Base-by-base conservation (phyloP, 2,329 filamentous ascomycete genomes). In the Cytospora schulzeri region DNA sequence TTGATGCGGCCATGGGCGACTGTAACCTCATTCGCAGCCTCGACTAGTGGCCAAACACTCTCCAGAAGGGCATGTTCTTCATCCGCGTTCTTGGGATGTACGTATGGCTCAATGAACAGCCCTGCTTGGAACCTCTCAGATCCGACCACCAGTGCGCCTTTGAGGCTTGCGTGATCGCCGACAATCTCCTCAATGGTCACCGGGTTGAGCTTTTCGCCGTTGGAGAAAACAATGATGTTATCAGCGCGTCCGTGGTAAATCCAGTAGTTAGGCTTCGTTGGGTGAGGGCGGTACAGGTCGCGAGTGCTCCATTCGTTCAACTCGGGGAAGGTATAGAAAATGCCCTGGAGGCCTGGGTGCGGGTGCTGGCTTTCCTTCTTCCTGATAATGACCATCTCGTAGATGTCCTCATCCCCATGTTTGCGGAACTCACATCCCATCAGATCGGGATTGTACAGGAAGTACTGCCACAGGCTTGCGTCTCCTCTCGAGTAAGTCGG, bases 201-300 rank as follows among this genome's bases (percentile, higher is more conserved):
- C 0, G 80, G 80, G 66, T 85, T 84, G 8, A 83, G 68, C 70
- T 84, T 84, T 71, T 83, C 80, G 31, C 81, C 81, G 55, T 79
- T 83, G 2, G 77, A 79, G 41, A 85, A 78, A 17, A 84, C 80
- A 19, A 84, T 78, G 53, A 84, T 72, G 66, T 81, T 78, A 64
- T 84, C 81, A 0, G 71, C 66, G n/a, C 76, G 71, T 28, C 75
- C 73, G 15, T 70, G 67, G 56, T 74, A 73, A 28, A 71, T 64
- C 75, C 75, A 81, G 65, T 77, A 71, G 50, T 78, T 67, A 0
- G 74, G 73, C 3, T 76, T 60, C 0, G 73, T 75, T 0, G 79
- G 78, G 57, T 81, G 78, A 14, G 69, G 72, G 41, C 56, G 70
- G 69, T 76, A 82, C 19, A 84, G 67, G 60, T 84, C 82, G 48